Base-by-base conservation (phyloP, 192 early-diverging fungal genomes). In the Phlyctochytrium bullatum region DNA sequence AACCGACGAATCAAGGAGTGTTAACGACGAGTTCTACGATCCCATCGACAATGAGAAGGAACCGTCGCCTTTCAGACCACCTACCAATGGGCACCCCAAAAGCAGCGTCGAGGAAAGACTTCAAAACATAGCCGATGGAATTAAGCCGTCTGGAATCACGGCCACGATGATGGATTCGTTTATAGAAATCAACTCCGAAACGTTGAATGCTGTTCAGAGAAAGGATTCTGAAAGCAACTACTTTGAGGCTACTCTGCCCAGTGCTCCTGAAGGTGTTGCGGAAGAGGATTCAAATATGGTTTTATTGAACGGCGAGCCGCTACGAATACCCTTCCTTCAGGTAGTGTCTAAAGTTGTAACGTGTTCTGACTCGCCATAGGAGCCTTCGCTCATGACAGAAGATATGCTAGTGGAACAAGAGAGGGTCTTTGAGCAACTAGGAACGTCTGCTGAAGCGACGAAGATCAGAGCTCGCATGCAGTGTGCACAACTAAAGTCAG, bases 391-490 rank as follows among this genome's bases (percentile, higher is more conserved):
- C 20, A 82, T 95, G 83, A 94, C 95, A 0, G 90, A 93, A 65
- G 95, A 97, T 76, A 91, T 93, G 92, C 69, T 94, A 28, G 77
- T 83, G 2, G 88, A 91, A 58, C 93, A 91, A 64, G 90, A 91
- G 65, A 76, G 84, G 23, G 74, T 91, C 30, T 83, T 94, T 71
- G 89, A 91, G 70, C 84, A 81, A 17, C 79, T 93, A 33, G 94
- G 93, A 1, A 86, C 88, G 0, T 88, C 91, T 0, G 66, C 71
- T 20, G 85, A 88, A 59, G 93, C 89, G 14, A 84, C 89, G 0
- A 83, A 85, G 59, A 76, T 88, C 64, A 81, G 93, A 6, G 92
- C 90, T 0, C 76, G 86, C 63, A 78, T 93, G 62, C 92, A 95
- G 59, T 90, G 89, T 40, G 85, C 79, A 0, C 89, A 91, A 53